A percentile compares a stretch with the other conserved stretches of the same genome.
Conservation (phyloP, 2,329 filamentous ascomycete genomes). For the Aspergillus sclerotialis region DNA sequence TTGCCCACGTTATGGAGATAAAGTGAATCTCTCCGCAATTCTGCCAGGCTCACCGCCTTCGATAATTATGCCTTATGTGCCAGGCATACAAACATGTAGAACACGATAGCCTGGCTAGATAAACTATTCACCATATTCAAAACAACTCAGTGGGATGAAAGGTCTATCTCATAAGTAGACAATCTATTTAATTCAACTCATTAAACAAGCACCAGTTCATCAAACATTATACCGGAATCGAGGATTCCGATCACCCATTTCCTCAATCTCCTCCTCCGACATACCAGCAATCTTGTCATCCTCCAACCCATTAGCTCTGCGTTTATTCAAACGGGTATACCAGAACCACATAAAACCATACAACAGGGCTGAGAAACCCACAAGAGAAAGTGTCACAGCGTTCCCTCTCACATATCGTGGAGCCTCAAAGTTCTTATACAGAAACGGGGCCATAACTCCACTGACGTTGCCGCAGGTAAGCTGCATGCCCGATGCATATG, state of each 20-base stretch:
- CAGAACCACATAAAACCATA: slow-evolving; percentile 52
- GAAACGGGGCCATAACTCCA: slow-evolving; percentile 66
- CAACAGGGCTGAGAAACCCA: slow-evolving; percentile 47
- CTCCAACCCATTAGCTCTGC: slow-evolving; percentile 27
- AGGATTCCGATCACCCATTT: slow-evolving; percentile 38
- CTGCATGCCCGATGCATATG: slow-evolving; percentile 64
- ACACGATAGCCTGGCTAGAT: too few relatives aligned
- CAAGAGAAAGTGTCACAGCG: slow-evolving; percentile 53
- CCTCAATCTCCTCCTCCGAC: slow-evolving; percentile 35
- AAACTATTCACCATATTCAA: too few relatives aligned
- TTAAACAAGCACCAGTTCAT: too few relatives aligned
- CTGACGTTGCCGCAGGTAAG: slow-evolving; percentile 63
- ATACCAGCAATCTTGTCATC: slow-evolving; percentile 33
- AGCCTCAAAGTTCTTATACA: slow-evolving; percentile 39
- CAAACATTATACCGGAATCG: slow-evolving; percentile 33
- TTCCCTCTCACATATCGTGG: slow-evolving; percentile 58
- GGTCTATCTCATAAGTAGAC: too few relatives aligned
- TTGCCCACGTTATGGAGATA: too few relatives aligned
- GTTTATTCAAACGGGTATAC: slow-evolving; percentile 44
- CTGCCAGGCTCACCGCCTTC: too few relatives aligned
- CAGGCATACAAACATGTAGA: too few relatives aligned
- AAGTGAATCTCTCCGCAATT: too few relatives aligned
- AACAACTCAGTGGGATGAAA: too few relatives aligned
- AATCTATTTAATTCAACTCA: too few relatives aligned
- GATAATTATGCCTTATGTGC: too few relatives aligned